Base-by-base conservation (phyloP, 371 early-diverging fungal genomes). In the Mucor lusitanicus region DNA sequence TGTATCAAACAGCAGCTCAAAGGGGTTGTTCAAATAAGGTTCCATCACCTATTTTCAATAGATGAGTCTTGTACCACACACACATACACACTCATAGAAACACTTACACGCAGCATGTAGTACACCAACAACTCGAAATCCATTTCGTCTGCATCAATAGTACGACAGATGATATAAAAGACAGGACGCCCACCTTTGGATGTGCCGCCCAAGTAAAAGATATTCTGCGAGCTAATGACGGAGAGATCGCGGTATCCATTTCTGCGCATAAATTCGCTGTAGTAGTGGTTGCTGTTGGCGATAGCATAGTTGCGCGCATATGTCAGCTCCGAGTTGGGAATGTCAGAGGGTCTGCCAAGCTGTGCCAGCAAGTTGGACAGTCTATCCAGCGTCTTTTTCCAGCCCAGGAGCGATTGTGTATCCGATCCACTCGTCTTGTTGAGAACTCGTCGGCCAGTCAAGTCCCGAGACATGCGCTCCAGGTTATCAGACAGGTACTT, bases 91-190 rank as follows among this genome's bases (percentile, higher is more conserved):
- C 9, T 33, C 55, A 39, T 2, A 11, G 13, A 48, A 19, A 58
- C 27, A 53, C 77, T 79, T 82, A 87, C 90, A 46, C 90, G 87
- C 48, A 93, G 80, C 71, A 91, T 76, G 61, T 91, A 88, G 64
- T 89, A 86, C 72, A 92, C 85, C 25, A 95, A 72, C 3, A 93
- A 68, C 35, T 96, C 95, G 77, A 94, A 92, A 78, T 97, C 95
- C 39, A 88, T 76, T 27, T 83, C 84, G 21, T 94, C 92, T 42
- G 87, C 72, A 58, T 85, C 85, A 35, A 96, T 63, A 19, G 89
- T 77, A 33, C 95, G 87, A 37, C 88, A 79, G 40, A 95, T 88
- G 69, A 91, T 85, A 77, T 96, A 97, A 62, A 95, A 85, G 1
- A 97, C 92, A 0, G 94, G 94, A 40, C 90, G 78, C 13, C 87